Evolutionary conservation across 257 asterid genomes (phyloP), one percentile per base, ranked within the genome.

Genomic region (Nicotiana sylvestris): DNA sequence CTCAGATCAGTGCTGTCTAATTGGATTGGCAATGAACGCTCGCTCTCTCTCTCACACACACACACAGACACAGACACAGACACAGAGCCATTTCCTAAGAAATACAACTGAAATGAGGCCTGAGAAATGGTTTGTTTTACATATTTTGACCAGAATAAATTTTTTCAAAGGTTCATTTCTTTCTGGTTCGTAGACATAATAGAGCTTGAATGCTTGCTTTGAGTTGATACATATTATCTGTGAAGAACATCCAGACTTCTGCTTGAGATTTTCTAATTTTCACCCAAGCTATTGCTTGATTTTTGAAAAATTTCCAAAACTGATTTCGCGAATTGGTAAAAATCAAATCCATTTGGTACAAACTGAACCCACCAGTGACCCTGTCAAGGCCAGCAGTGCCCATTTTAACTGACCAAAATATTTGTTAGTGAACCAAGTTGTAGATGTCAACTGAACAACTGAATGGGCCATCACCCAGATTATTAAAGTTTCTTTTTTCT

Each of bases 371-470:
- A 27, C 9, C 80, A 7, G 56, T 61, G 64, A 76, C 46, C 29
- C 8, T 51, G 16, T 76, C 17, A 0, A 25, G 64, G 16, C 29
- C 29, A 51, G 5, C 80, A 29, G n/a, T 51, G 51, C 15, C 79
- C 61, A 46, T 49, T 51, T 74, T 72, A 72, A 13, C 39, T 25
- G 79, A 39, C 37, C 10, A 46, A 43, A 21, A 11, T 27, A 12
- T 74, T 74, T 25, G 62, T 74, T 49, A n/a, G 12, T 74, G 79
- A 49, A 76, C 80, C 80, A 76, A 74, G 51, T 51, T 27, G 27
- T 51, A 49, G 64, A 74, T 74, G 79, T 13, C 60, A 72, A 72
- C 39, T 76, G 32, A 76, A 53, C 43, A 76, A 76, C 43, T 76
- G 64, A 49, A 76, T 76, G 62, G 51, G 30, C 27, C 3, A 15